Conservation (phyloP, 495 filamentous ascomycete species). For the Hypoxylon crocopeplum region DNA sequence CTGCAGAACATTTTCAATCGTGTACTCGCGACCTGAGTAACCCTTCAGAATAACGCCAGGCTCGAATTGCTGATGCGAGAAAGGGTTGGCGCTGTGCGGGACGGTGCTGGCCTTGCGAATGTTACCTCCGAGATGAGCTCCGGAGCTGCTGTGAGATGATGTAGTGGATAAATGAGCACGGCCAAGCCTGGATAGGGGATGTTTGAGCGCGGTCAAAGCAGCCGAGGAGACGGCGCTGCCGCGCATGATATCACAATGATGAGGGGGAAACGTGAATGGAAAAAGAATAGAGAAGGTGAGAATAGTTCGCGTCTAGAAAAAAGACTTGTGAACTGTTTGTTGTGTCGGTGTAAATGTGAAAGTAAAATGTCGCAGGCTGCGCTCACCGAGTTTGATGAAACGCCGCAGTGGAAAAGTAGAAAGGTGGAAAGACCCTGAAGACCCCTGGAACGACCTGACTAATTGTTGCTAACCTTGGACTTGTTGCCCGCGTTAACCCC, state of each 20-base stretch:
- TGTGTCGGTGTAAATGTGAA: too few relatives aligned
- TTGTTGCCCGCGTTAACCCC: too few relatives aligned
- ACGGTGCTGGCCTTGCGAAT: slow-evolving; percentile 38
- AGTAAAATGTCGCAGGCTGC: too few relatives aligned
- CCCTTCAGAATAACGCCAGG: slow-evolving; percentile 42
- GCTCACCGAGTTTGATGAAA: neutral
- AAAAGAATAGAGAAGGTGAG: neutral
- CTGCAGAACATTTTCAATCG: slow-evolving; percentile 47
- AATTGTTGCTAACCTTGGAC: too few relatives aligned
- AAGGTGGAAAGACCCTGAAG: too few relatives aligned
- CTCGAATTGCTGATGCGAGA: slow-evolving; percentile 23
- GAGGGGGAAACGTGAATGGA: neutral
- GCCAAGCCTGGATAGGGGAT: slow-evolving; percentile 32
- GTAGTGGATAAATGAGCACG: slow-evolving; percentile 33
- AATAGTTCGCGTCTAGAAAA: too few relatives aligned
- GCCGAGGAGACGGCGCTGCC: slow-evolving; percentile 35
- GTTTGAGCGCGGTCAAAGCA: slow-evolving; percentile 36
- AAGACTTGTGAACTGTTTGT: too few relatives aligned
- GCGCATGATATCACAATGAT: slow-evolving; percentile 35
- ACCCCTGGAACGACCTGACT: too few relatives aligned
- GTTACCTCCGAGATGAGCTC: slow-evolving; percentile 26
- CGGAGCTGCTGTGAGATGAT: slow-evolving; percentile 23
- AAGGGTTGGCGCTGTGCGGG: too few relatives aligned
- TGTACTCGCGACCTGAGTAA: slow-evolving; percentile 46
- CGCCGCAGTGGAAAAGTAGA: too few relatives aligned